Conservation (phyloP, 805 yeast genomes). For the Starmerella stigmatis region DNA sequence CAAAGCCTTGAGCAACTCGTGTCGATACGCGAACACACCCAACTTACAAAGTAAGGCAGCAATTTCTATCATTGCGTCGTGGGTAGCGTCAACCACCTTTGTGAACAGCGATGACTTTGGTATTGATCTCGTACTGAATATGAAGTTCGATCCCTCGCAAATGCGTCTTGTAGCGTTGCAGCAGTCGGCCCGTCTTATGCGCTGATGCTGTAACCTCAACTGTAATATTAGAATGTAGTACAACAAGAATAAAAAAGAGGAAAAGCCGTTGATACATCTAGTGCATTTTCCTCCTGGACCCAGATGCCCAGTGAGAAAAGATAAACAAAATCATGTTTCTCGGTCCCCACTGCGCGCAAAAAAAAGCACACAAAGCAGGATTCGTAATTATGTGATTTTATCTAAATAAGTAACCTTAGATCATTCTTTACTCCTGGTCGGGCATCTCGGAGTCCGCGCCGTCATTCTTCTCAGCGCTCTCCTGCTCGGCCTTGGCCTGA, state of each 20-base stretch:
- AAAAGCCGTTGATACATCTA: no score
- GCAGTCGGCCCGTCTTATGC: slow-evolving; percentile 17
- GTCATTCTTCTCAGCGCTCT: slow-evolving; percentile 23
- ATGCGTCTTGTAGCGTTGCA: slow-evolving; percentile 14
- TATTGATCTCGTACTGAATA: slow-evolving; percentile 10
- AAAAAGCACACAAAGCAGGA: no score
- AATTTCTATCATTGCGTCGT: slow-evolving; percentile 24
- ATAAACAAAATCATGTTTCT: no score
- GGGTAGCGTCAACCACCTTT: slow-evolving; percentile 22
- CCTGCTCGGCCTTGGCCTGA: slow-evolving; percentile 30
- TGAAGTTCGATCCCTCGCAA: slow-evolving; percentile 21
- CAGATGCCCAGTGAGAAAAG: no score
- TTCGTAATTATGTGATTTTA: no score
- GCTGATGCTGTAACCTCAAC: neutral
- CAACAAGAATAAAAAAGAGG: no score
- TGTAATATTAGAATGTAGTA: no score
- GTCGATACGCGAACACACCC: slow-evolving; percentile 10
- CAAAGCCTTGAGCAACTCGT: slow-evolving; percentile 6
- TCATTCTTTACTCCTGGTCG: slow-evolving; percentile 6
- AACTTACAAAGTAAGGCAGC: slow-evolving; percentile 24
- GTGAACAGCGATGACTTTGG: slow-evolving; percentile 6
- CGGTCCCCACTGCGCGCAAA: no score
- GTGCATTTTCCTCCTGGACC: no score
- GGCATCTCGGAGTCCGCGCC: slow-evolving; percentile 24
- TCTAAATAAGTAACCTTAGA: neutral